These are phyloP conservation scores for Phellopilus nigrolimitatus DNA, from an alignment of 1,284 basidiomycete genomes.

Conservation along the genomic window DNA sequence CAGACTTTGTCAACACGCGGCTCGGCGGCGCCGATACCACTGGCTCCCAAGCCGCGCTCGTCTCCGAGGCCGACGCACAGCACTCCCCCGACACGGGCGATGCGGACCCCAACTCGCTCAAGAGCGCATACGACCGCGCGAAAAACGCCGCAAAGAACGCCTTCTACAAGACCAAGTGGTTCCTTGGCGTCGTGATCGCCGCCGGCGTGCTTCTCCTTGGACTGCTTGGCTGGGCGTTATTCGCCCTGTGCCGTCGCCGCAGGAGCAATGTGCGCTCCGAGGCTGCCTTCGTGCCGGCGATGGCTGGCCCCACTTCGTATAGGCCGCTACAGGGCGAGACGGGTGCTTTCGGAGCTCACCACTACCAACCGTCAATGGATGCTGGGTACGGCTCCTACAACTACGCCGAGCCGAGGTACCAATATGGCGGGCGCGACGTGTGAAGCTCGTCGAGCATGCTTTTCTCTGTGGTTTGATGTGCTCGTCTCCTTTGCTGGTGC, in stretches of 20 bases:
- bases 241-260: conserved; percentile 7
- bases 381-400: neutral
- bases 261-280: conserved; percentile 18
- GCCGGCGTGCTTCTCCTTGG: conserved; percentile 8
- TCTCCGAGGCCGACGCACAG: conserved; percentile 16
- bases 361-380: neutral
- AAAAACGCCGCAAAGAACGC: conserved; percentile 8
- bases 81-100: conserved; percentile 14
- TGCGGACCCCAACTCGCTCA: conserved; percentile 5
- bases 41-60: conserved; percentile 19
- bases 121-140: neutral
- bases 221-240: conserved; percentile 1
- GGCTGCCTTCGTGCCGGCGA: conserved; percentile 14
- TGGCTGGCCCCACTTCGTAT: conserved; percentile 16
- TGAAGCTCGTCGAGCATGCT: neutral
- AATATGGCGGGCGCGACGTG: conserved; percentile 16
- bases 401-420: conserved; percentile 15
- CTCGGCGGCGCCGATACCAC: conserved; percentile 23
- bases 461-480: neutral
- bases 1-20: conserved; percentile 24
- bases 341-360: conserved; percentile 1
- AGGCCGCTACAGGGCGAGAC: conserved; percentile 1
- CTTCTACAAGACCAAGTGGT: conserved; percentile 17
- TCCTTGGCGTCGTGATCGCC: conserved; percentile 13
- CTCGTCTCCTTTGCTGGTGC: neutral